Evolutionary conservation across 2,329 filamentous ascomycete genomes (phyloP).

Genomic region (Balansia obtecta): DNA sequence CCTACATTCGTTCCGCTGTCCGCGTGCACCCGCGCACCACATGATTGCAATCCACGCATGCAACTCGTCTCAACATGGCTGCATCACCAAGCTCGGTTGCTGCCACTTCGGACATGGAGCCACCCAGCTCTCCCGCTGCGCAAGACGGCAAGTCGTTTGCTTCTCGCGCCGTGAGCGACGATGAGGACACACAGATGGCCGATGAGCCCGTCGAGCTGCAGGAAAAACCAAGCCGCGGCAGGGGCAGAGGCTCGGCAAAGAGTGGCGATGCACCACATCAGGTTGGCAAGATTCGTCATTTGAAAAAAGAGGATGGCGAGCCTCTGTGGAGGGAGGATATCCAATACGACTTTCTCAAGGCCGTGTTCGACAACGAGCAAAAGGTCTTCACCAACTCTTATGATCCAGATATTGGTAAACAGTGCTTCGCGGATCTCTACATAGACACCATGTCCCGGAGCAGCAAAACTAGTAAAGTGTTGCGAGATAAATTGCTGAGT

Average conservation of each 20-base stretch:
- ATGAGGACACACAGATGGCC: slow-evolving; percentile 32
- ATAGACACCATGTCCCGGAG: slow-evolving; percentile 97
- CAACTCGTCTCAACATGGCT: slow-evolving; percentile 18
- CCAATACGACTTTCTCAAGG: slow-evolving; percentile 73
- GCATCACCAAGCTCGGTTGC: slow-evolving; percentile 28
- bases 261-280: slow-evolving; percentile 24
- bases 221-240: slow-evolving; percentile 26
- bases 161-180: slow-evolving; percentile 32
- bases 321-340: slow-evolving; percentile 81
- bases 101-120: slow-evolving; percentile 33
- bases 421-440: slow-evolving; percentile 89
- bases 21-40: slow-evolving; percentile 1
- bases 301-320: slow-evolving; percentile 83
- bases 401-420: slow-evolving; percentile 50
- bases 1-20: slow-evolving; percentile 2
- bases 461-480: slow-evolving; percentile 97
- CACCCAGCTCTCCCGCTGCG: slow-evolving; percentile 31
- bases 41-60: neutral
- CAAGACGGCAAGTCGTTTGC: slow-evolving; percentile 33
- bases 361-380: slow-evolving; percentile 63
- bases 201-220: slow-evolving; percentile 30
- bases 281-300: slow-evolving; percentile 62
- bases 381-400: slow-evolving; percentile 86
- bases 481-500: slow-evolving; percentile 89
- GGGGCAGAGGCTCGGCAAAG: slow-evolving; percentile 20